Evolutionary conservation across 352 stramenopile species (phyloP), one percentile per base, ranked within the genome.

Genomic region (Pythium aquatile): DNA sequence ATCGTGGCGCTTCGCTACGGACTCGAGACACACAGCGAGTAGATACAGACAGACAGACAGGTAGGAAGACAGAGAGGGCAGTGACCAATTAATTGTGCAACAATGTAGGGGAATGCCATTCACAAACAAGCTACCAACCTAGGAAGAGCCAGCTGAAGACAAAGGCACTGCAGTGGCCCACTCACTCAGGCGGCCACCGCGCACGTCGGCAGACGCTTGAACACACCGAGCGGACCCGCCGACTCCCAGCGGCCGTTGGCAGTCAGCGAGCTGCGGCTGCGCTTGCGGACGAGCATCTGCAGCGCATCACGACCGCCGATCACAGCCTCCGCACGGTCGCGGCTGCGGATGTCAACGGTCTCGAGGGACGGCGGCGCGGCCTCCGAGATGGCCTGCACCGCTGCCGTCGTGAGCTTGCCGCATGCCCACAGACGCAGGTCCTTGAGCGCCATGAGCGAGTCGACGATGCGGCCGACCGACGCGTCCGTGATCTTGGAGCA

Each of bases 381-480:
- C 24, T 79, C 72, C 49, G 82, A 90, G 52, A 91, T 93, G 30
- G 81, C 86, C 55, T 80, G 72, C 17, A 94, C 84, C 0, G 82
- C 63, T 4, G 80, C 74, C n/a, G 81, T 83, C 35, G 85, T 96
- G 46, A 96, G 79, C 63, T 93, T 91, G 16, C 71, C 79, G 65
- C 87, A 96, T 53, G 82, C 84, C 85, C 81, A 96, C 37, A 96
- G 79, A 61, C 83, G 82, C 60, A 96, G 48, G 59, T 94, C 81
- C 58, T 85, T 81, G 26, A 96, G 73, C 28, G 62, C 63, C 28
- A 60, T 66, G 55, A 96, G 81, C 17, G 73, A 70, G 51, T 65
- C 57, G 8, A 88, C 81, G 49, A 96, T 83, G 24, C 74, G 72
- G 55, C 71, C 65, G 20, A 96, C 90, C 1, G 80, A 74, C 17